These are phyloP conservation scores for Paraphaeosphaeria minitans DNA, from an alignment of 2,329 filamentous ascomycete genomes.

Conservation along the genomic window DNA sequence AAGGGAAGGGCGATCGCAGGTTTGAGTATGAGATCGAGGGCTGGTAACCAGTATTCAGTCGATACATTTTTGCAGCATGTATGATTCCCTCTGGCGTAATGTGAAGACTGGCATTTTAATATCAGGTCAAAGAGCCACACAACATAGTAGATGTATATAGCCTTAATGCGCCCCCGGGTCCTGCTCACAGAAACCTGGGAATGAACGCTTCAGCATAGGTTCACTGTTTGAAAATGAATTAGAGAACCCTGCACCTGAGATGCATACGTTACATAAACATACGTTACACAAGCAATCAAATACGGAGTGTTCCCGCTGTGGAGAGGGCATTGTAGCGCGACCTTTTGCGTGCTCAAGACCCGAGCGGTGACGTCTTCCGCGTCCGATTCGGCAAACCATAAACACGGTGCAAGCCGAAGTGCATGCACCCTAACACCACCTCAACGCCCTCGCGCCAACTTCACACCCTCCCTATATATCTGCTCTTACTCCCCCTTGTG, in stretches of 20 bases:
- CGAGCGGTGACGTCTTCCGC: slow-evolving; percentile 25
- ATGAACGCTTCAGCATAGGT: too few relatives aligned
- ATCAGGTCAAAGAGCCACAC: too few relatives aligned
- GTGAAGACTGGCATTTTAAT: too few relatives aligned
- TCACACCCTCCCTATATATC: not conserved
- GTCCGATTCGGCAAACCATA: slow-evolving; percentile 23
- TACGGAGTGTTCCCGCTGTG: not conserved
- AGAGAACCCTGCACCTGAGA: too few relatives aligned
- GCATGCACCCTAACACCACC: slow-evolving; percentile 12
- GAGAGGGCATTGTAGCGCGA: not conserved
- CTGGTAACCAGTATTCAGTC: slow-evolving; percentile 29
- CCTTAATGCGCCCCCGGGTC: too few relatives aligned
- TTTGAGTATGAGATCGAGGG: slow-evolving; percentile 57
- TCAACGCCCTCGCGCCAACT: slow-evolving; percentile 15
- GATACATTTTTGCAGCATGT: too few relatives aligned
- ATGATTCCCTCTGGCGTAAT: too few relatives aligned
- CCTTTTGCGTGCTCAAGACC: slow-evolving; percentile 3
- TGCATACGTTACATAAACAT: too few relatives aligned
- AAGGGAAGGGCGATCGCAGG: slow-evolving; percentile 53
- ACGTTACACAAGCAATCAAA: not conserved
- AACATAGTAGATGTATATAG: too few relatives aligned
- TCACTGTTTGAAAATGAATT: too few relatives aligned
- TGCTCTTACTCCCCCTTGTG: not conserved
- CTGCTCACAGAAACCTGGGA: too few relatives aligned
- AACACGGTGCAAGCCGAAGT: slow-evolving; percentile 20